Evolutionary conservation across 345 rosid genomes (phyloP), one percentile per base, ranked within the genome.

Genomic region (Linum tenue): DNA sequence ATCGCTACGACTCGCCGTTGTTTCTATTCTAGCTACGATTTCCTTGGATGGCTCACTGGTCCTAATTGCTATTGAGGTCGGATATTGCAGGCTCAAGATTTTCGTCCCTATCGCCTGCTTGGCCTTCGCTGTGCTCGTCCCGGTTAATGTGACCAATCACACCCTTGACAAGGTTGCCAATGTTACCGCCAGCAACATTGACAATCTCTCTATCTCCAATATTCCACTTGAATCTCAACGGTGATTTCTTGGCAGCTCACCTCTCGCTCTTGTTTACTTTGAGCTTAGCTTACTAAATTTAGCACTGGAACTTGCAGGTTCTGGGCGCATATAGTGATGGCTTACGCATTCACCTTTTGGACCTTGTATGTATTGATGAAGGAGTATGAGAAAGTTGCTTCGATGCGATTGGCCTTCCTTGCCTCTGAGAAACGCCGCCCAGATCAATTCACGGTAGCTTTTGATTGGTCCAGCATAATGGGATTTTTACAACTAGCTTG

Each of bases 191-290:
- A 94, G 95, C 60, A 83, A 88, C 64, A 86, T 94, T 44, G 99
- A 94, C 79, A 85, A 82, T 79, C 95, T 94, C 55, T 84, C 99
- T 2, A 82, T 94, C 63, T 90, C 99, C 55, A 94, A 94, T 70
- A 66, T 94, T 66, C 90, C 95, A 5, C 57, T 5, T 39, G 14
- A 1, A 63, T 94, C 99, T 12, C 16, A 73, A n/a, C 86, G 99
- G 99, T 92, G 60, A 8, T 9, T 41, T 56, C 53, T 11, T 31
- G 53, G 66, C 5, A 36, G 48, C 14, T 50, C 60, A 6, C 44
- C 3, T 15, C 12, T 39, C 67, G n/a, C 55, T 39, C 12, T 1
- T 11, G 44, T 41, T 41, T 4, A 39, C 7, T 0, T 39, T 31
- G 37, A 56, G 6, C 9, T 41, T 65, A 43, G 67, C 63, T 51